Evolutionary conservation across 1,284 basidiomycete species (phyloP).

Genomic region (Malassezia yamatoensis): DNA sequence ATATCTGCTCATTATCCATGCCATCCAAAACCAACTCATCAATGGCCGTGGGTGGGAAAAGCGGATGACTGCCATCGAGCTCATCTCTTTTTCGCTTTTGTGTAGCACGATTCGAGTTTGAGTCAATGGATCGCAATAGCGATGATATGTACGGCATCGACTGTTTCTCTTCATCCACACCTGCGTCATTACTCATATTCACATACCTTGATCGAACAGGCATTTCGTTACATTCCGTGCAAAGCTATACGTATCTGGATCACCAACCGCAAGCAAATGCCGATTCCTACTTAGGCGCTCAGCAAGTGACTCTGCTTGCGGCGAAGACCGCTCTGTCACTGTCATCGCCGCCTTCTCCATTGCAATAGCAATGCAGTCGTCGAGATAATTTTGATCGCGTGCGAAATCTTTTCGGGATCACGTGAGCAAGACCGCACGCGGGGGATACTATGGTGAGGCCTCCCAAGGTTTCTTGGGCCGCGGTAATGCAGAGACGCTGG

Average conservation of each 20-base stretch:
- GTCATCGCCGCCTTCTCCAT: background rate
- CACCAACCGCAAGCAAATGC: constrained; percentile 6
- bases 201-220: constrained; percentile 17
- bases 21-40: constrained; percentile 65
- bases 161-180: constrained; percentile 3
- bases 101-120: background rate
- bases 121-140: constrained; percentile 9
- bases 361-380: background rate
- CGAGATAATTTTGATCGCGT: too few relatives aligned
- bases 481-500: constrained; percentile 26
- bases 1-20: constrained; percentile 80
- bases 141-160: constrained; percentile 14
- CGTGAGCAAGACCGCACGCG: background rate
- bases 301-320: background rate
- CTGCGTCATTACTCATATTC: background rate
- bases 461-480: constrained; percentile 41
- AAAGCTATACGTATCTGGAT: background rate
- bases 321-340: background rate
- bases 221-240: constrained; percentile 12
- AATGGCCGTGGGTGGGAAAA: constrained; percentile 64
- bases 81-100: constrained; percentile 26
- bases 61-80: constrained; percentile 28
- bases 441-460: background rate
- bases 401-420: constrained; percentile 9
- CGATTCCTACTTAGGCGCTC: background rate